Evolutionary conservation across 2,329 filamentous ascomycete genomes (phyloP).

Genomic region (Diaporthe citrichinensis): DNA sequence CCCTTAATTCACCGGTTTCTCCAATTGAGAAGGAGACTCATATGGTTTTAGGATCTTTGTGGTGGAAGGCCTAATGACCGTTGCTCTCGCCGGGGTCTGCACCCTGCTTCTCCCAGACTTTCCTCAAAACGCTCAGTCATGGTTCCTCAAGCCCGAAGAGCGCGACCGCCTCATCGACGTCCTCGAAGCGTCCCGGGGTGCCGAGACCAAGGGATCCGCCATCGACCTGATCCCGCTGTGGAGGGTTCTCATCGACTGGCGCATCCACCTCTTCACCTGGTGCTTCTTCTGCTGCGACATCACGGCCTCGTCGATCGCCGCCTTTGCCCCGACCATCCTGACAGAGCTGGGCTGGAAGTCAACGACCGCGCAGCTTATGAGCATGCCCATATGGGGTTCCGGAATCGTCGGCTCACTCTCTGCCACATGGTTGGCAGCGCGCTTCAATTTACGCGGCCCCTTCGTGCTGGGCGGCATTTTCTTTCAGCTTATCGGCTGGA

Average conservation of each 20-base stretch:
- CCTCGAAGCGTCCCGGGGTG: conserved; percentile 47
- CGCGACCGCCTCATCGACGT: conserved; percentile 44
- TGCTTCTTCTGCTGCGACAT: conserved; percentile 51
- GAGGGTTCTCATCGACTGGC: conserved; percentile 48
- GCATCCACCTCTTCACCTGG: conserved; percentile 49
- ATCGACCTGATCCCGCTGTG: conserved; percentile 46
- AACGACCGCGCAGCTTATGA: conserved; percentile 39
- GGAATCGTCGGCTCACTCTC: conserved; percentile 47
- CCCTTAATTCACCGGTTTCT: neutral
- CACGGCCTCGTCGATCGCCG: conserved; percentile 47
- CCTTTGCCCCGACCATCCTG: conserved; percentile 42
- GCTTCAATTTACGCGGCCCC: conserved; percentile 45
- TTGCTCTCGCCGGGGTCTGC: conserved; percentile 43
- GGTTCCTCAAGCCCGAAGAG: conserved; percentile 47
- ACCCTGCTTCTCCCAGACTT: conserved; percentile 48
- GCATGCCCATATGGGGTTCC: conserved; percentile 49
- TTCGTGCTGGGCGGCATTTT: conserved; percentile 46
- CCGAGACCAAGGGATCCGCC: conserved; percentile 45
- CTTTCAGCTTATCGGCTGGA: conserved; percentile 48
- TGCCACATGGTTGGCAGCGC: conserved; percentile 45
- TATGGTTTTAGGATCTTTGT: conserved; percentile 56
- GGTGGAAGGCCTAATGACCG: conserved; percentile 48
- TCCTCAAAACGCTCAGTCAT: conserved; percentile 47
- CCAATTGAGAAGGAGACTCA: neutral
- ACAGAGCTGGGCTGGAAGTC: conserved; percentile 41